phyloP scores from a whole-genome alignment of 805 yeast species.

The Yamadazyma ubonensis region DNA sequence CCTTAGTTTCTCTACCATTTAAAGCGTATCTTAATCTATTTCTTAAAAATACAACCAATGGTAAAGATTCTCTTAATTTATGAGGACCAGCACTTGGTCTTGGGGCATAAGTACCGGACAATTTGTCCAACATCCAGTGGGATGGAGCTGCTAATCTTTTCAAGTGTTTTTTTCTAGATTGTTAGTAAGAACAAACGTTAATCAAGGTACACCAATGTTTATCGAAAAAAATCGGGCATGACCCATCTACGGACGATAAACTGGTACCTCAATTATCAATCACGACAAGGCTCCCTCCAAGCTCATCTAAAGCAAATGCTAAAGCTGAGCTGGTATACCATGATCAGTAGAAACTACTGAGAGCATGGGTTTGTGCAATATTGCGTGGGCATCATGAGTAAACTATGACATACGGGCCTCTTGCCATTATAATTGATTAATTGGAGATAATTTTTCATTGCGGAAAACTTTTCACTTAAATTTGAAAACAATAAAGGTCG shows the following conservation, averaged over 20 bases:
- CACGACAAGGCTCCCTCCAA: conserved; percentile 53
- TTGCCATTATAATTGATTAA: conserved; percentile 37
- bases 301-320: too few relatives aligned
- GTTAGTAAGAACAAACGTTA: conserved; percentile 11
- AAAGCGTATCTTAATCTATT: conserved; percentile 98
- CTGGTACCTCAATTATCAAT: conserved; percentile 25
- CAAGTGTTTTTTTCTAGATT: conserved; percentile 88
- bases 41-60: conserved; percentile 94
- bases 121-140: conserved; percentile 99
- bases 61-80: conserved; percentile 97
- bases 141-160: conserved; percentile 99
- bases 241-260: too few relatives aligned
- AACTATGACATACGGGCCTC: conserved; percentile 53
- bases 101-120: conserved; percentile 99
- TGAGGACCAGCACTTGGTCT: conserved; percentile 99
- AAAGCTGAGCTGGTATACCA: conserved; percentile 16
- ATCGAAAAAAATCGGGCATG: too few relatives aligned
- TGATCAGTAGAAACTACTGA: too few relatives aligned
- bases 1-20: conserved; percentile 98
- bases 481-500: not conserved
- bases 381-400: too few relatives aligned
- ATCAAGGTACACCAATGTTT: too few relatives aligned
- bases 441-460: conserved; percentile 2
- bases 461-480: not conserved
- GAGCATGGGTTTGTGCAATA: conserved; percentile 12